Base-by-base conservation (phyloP, 2,329 filamentous ascomycete species). In the Didymella segeticola region DNA sequence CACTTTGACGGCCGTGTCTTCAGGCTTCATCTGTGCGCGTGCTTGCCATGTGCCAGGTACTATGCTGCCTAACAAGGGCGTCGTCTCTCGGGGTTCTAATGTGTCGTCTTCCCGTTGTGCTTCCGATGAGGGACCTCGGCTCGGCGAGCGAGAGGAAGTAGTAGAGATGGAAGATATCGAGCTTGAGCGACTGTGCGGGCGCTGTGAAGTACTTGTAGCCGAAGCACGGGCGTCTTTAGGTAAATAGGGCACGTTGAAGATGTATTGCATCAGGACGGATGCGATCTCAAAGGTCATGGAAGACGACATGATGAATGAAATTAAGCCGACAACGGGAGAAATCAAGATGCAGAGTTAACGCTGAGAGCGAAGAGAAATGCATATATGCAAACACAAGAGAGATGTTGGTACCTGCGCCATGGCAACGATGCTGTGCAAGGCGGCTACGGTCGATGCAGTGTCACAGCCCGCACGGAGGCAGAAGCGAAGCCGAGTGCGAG, bases 271-370 rank as follows among this genome's bases (percentile, higher is more conserved):
- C 6, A 56, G 42, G 4, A 27, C 14, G 14, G 23, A 22, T 1
- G 53, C 53, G 30, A 56, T 52, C 10, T 56, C 42, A 20, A 56
- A 41, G 4, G 53, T 52, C 20, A 56, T 31, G 2, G 53, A 37
- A 2, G 47, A 47, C 6, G 53, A 42, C 53, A 56, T 56, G 19
- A 3, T 37, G 5, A 11, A 7, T 22, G 20, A n/a, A 23, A 4
- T 12, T 17, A 27, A 27, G 25, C 25, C 6, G 25, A 6, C 6
- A 27, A 27, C 11, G 25, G 25, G 25, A 6, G 25, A 6, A 27
- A 27, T 27, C 25, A 27, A 27, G 11, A 11, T 27, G 11, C 25
- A 27, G 11, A 36, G 7, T 22, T 15, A n/a, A 15, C n/a, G 15
- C n/a, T 19, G 22, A 43, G 27, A 25, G n/a, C n/a, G 8, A 36